A percentile compares a stretch with the other conserved stretches of the same genome.
These are phyloP conservation scores for Populus davidiana DNA, from an alignment of 345 rosid species.

Conservation along the genomic window DNA sequence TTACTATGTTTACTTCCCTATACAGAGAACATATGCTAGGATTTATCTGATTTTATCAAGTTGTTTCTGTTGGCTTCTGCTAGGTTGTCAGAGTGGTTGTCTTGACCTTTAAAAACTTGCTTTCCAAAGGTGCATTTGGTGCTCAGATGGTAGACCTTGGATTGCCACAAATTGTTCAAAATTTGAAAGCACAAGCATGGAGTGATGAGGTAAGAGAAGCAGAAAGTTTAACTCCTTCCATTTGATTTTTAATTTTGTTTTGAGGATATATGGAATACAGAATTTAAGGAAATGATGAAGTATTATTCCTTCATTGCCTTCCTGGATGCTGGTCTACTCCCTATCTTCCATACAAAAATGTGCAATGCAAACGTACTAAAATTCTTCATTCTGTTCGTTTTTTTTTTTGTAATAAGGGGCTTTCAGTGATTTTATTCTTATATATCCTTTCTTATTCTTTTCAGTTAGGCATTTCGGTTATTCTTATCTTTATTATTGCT, in stretches of 20 bases:
- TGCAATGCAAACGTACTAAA: no score
- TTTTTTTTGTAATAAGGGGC: background rate
- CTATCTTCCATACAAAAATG: background rate
- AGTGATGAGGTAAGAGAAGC: constrained; percentile 79
- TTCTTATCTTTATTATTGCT: no score
- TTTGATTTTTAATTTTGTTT: background rate
- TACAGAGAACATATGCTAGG: constrained; percentile 7
- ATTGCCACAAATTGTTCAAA: constrained; percentile 82
- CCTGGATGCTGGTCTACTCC: background rate
- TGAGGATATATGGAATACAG: background rate
- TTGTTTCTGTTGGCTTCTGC: constrained; percentile 21
- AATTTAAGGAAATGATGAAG: background rate
- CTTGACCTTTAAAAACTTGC: constrained; percentile 77
- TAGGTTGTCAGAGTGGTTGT: constrained; percentile 94
- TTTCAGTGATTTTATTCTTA: background rate
- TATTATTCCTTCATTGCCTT: background rate
- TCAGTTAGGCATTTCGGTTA: no score
- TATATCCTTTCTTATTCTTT: no score
- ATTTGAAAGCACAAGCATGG: constrained; percentile 94
- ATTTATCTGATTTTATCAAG: constrained; percentile 19
- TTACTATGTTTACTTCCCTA: background rate
- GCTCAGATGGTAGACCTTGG: constrained; percentile 97
- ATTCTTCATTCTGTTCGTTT: background rate
- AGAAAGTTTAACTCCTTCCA: background rate
- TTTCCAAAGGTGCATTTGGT: constrained; percentile 79